Conservation (phyloP, 2,329 filamentous ascomycete genomes). For the Ceratocystis colombiana region DNA sequence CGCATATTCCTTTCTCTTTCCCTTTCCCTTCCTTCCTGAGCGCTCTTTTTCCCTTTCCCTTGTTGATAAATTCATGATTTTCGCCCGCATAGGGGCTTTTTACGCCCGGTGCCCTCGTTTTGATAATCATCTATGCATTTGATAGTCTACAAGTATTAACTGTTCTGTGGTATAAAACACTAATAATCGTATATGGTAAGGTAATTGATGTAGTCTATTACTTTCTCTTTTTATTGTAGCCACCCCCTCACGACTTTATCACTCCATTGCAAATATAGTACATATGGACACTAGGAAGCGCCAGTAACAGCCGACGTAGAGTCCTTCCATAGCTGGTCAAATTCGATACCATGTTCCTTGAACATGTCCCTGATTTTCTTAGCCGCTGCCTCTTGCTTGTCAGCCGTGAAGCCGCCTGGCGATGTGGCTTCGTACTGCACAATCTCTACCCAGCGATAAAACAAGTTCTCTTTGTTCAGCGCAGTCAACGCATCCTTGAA, state of each 20-base stretch:
- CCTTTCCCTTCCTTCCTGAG: neutral
- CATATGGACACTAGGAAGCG: neutral
- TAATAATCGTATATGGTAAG: neutral
- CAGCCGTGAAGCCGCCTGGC: slow-evolving; percentile 66
- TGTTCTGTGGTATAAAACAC: neutral
- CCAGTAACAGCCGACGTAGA: slow-evolving; percentile 34
- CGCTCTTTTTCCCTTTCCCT: neutral
- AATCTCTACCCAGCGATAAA: slow-evolving; percentile 87
- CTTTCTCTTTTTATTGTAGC: neutral
- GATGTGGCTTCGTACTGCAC: slow-evolving; percentile 76
- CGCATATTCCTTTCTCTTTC: neutral
- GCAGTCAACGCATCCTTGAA: slow-evolving; percentile 67
- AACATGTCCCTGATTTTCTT: slow-evolving; percentile 68
- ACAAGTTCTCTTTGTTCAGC: slow-evolving; percentile 77
- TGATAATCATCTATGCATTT: neutral
- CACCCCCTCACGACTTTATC: neutral
- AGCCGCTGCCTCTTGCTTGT: slow-evolving; percentile 62
- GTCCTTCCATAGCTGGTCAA: slow-evolving; percentile 67
- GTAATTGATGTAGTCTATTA: slow-evolving; percentile 4
- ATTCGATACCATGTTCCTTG: slow-evolving; percentile 63
- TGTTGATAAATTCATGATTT: neutral
- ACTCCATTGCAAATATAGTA: slow-evolving; percentile 28
- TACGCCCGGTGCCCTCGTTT: neutral
- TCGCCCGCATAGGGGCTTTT: neutral
- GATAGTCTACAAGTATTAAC: neutral